These are phyloP conservation scores for Phytophthora melonis DNA, from an alignment of 352 stramenopile genomes.

Conservation along the genomic window DNA sequence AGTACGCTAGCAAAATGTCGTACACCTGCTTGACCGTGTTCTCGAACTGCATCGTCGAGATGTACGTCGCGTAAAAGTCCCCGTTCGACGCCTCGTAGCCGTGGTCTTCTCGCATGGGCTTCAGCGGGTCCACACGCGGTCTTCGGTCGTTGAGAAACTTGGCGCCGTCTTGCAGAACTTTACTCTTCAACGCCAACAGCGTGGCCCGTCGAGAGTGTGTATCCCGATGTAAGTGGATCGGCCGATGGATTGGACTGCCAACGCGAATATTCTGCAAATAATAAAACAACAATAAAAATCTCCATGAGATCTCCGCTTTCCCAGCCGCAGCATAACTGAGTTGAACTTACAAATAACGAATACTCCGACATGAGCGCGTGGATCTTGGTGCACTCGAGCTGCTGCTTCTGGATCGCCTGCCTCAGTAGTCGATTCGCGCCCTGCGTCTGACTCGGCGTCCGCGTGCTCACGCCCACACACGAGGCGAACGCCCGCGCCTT, in stretches of 20 bases:
- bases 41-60: slow-evolving; percentile 45
- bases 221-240: slow-evolving; percentile 40
- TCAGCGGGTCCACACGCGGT: slow-evolving; percentile 35
- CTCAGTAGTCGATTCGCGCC: slow-evolving; percentile 40
- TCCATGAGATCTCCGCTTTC: background rate
- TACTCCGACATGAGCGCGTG: slow-evolving; percentile 50
- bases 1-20: slow-evolving; percentile 47
- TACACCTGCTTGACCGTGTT: slow-evolving; percentile 58
- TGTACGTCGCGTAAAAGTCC: slow-evolving; percentile 41
- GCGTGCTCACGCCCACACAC: slow-evolving; percentile 19
- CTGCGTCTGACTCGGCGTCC: slow-evolving; percentile 36
- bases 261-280: slow-evolving; percentile 39
- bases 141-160: slow-evolving; percentile 38
- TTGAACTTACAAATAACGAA: slow-evolving; percentile 41
- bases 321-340: background rate
- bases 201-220: slow-evolving; percentile 24
- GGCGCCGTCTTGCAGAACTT: slow-evolving; percentile 36
- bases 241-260: slow-evolving; percentile 43
- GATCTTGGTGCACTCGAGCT: slow-evolving; percentile 38
- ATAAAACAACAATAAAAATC: slow-evolving; percentile 5
- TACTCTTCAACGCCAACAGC: slow-evolving; percentile 36
- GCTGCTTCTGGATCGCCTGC: slow-evolving; percentile 38
- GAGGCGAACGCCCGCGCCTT: slow-evolving; percentile 32
- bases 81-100: slow-evolving; percentile 39
- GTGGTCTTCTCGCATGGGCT: slow-evolving; percentile 48